phyloP scores from a whole-genome alignment of 495 filamentous ascomycete genomes.

The Aspergillus wentii region DNA sequence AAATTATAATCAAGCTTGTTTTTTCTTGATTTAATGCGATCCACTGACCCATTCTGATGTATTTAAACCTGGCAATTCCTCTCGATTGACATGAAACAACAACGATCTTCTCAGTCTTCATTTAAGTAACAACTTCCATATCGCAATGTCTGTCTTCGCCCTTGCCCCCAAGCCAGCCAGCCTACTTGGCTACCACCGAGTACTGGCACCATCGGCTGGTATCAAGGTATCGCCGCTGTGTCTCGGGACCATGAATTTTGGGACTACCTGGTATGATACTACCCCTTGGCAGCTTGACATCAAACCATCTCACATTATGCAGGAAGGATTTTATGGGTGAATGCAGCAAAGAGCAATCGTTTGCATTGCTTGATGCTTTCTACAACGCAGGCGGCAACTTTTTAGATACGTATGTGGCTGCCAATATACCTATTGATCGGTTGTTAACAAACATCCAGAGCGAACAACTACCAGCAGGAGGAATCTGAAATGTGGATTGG shows the following conservation, averaged over 20 bases:
- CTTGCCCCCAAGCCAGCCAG: conserved; percentile 37
- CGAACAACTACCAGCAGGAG: conserved; percentile 47
- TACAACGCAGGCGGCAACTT: conserved; percentile 38
- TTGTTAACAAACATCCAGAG: neutral
- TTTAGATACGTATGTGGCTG: conserved; percentile 22
- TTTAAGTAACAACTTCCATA: no score
- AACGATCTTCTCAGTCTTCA: no score
- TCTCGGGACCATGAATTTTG: conserved; percentile 55
- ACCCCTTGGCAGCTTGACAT: no score
- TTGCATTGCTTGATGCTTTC: conserved; percentile 43
- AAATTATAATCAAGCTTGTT: no score
- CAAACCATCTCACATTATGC: no score
- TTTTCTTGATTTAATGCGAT: no score
- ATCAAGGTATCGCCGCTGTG: conserved; percentile 51
- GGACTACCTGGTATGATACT: conserved; percentile 38
- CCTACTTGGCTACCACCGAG: conserved; percentile 47
- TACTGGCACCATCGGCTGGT: conserved; percentile 49
- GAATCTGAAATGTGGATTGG: conserved; percentile 53
- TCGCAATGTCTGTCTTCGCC: neutral
- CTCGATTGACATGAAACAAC: no score
- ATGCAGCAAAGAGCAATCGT: conserved; percentile 23
- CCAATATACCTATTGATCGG: no score
- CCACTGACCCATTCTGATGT: no score
- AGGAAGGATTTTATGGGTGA: conserved; percentile 33
- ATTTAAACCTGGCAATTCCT: no score